These are phyloP conservation scores for Hyphodiscus hymeniophilus DNA, from an alignment of 495 filamentous ascomycete genomes.

Conservation along the genomic window DNA sequence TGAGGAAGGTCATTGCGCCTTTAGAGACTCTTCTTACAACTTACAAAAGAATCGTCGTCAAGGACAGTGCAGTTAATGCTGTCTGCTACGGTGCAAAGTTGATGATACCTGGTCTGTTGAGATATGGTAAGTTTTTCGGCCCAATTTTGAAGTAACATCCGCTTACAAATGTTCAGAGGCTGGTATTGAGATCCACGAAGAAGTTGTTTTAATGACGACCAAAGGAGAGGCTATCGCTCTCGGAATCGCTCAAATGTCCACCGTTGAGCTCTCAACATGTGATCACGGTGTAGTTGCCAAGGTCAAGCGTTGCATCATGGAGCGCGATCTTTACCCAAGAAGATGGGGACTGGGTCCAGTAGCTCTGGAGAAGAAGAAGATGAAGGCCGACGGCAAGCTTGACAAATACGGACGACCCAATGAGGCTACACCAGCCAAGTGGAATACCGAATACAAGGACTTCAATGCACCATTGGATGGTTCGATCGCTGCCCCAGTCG, in stretches of 20 bases:
- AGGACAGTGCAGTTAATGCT: constrained; percentile 87
- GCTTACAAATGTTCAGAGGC: constrained; percentile 44
- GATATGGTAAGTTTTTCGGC: constrained; percentile 48
- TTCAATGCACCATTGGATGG: constrained; percentile 44
- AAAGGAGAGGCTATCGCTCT: constrained; percentile 98
- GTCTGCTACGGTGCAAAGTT: constrained; percentile 98
- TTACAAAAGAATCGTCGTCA: constrained; percentile 95
- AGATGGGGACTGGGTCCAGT: constrained; percentile 91
- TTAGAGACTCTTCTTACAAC: constrained; percentile 83
- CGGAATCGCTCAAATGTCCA: constrained; percentile 92
- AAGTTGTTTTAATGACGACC: constrained; percentile 94
- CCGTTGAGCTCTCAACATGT: constrained; percentile 82
- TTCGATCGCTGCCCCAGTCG: constrained; percentile 29
- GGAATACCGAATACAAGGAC: constrained; percentile 86
- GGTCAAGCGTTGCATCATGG: constrained; percentile 98
- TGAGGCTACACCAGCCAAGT: constrained; percentile 83
- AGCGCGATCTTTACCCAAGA: constrained; percentile 90
- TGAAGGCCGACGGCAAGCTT: constrained; percentile 94
- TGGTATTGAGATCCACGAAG: constrained; percentile 80
- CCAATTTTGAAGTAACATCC: constrained; percentile 10
- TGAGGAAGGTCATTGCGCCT: constrained; percentile 81
- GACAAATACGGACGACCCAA: constrained; percentile 94
- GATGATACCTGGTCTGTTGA: constrained; percentile 90
- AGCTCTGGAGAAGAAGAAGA: constrained; percentile 94
- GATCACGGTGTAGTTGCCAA: constrained; percentile 96